Evolutionary conservation across 164 flowering plant species (phyloP).

Genomic region (grape (Vitis vinifera)): DNA sequence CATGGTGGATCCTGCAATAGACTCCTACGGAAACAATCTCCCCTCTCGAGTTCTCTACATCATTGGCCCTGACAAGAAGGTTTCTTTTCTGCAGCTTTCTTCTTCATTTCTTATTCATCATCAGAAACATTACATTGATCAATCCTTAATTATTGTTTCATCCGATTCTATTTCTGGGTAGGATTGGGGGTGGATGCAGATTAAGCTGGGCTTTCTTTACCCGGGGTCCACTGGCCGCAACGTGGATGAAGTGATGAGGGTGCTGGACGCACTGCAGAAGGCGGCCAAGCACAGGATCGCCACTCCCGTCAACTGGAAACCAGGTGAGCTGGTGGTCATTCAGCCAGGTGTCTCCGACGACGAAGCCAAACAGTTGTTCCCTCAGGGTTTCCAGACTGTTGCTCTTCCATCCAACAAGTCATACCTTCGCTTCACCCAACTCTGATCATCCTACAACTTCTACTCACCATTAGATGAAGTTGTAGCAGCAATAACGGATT

Average conservation of each 20-base stretch:
- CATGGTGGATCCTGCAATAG: too few relatives aligned
- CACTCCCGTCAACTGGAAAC: conserved; percentile 83
- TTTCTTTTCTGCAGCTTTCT: background rate
- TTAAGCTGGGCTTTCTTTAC: conserved; percentile 81
- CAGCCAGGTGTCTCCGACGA: conserved; percentile 64
- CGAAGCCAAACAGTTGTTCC: conserved; percentile 67
- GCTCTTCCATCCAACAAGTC: conserved; percentile 72
- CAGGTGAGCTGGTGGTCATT: conserved; percentile 68
- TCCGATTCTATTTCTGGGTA: background rate
- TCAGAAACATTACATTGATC: too few relatives aligned
- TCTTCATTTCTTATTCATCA: too few relatives aligned
- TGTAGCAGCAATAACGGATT: too few relatives aligned
- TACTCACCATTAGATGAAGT: too few relatives aligned
- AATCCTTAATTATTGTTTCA: too few relatives aligned
- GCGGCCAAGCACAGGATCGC: conserved; percentile 68
- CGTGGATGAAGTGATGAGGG: conserved; percentile 88
- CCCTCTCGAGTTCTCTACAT: conserved; percentile 85
- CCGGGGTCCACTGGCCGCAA: conserved; percentile 79
- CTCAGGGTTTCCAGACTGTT: conserved; percentile 53
- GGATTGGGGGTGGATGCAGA: conserved; percentile 15
- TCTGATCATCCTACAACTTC: conserved; percentile 12
- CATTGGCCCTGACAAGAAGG: conserved; percentile 75
- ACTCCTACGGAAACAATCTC: background rate
- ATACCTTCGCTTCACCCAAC: conserved; percentile 70
- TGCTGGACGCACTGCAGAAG: conserved; percentile 62